phyloP scores from a whole-genome alignment of 2,329 filamentous ascomycete species.

The Dactylonectria macrodidyma region DNA sequence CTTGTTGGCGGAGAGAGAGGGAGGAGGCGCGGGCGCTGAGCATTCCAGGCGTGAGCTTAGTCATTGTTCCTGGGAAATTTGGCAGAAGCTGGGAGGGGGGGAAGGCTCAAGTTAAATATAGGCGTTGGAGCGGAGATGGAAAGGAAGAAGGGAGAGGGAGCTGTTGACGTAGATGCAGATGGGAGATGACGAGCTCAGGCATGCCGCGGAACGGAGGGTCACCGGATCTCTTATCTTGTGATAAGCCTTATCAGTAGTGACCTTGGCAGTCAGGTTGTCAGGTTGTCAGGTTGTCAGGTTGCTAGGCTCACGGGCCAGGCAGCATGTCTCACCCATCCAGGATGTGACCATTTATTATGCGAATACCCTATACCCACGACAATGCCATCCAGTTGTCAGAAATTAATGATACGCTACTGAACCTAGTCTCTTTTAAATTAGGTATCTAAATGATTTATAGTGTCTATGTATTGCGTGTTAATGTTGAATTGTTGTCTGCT shows the following conservation, averaged over 20 bases:
- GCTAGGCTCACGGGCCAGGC: no score
- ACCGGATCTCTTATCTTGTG: slow-evolving; percentile 33
- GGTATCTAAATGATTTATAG: background rate
- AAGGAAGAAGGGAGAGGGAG: slow-evolving; percentile 15
- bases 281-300: background rate
- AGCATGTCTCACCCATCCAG: no score
- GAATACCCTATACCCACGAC: background rate
- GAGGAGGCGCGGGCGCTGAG: slow-evolving; percentile 61
- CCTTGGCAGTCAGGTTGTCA: background rate
- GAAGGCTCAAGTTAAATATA: background rate
- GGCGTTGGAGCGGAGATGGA: slow-evolving; percentile 16
- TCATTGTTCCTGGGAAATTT: slow-evolving; percentile 54
- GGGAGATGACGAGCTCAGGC: slow-evolving; percentile 33
- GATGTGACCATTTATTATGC: no score
- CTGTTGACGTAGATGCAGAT: slow-evolving; percentile 24
- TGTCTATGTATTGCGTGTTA: no score
- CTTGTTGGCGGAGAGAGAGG: slow-evolving; percentile 61
- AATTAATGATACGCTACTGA: no score
- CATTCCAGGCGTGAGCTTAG: slow-evolving; percentile 61
- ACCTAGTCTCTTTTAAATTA: background rate
- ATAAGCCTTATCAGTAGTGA: slow-evolving; percentile 20
- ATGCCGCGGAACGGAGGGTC: slow-evolving; percentile 33
- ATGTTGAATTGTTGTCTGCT: no score
- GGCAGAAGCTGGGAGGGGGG: slow-evolving; percentile 26
- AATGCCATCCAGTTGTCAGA: no score